phyloP scores from a whole-genome alignment of 805 yeast genomes.

The Barnettozyma botsteinii region DNA sequence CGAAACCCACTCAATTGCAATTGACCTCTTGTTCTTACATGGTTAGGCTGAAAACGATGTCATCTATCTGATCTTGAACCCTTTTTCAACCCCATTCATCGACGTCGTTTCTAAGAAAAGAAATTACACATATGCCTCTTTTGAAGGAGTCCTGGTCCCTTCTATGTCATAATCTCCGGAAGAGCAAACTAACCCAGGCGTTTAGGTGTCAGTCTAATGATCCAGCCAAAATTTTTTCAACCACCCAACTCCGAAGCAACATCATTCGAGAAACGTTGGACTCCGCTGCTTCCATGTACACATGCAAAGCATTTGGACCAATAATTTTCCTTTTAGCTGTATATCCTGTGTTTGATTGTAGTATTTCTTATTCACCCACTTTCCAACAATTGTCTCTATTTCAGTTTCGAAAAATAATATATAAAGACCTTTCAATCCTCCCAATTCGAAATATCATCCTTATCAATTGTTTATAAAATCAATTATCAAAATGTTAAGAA shows the following conservation, averaged over 20 bases:
- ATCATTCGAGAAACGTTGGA: slow-evolving; percentile 3
- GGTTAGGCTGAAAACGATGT: no score
- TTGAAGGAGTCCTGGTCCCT: no score
- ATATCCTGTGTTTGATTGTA: no score
- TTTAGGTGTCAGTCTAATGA: not conserved
- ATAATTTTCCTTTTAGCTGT: not conserved
- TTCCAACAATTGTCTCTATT: not conserved
- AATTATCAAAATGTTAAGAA: slow-evolving; percentile 19
- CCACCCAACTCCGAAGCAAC: slow-evolving; percentile 7
- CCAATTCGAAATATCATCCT: not conserved
- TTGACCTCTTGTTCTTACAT: no score
- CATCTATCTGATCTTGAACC: no score
- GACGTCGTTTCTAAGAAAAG: no score
- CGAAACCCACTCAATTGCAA: no score
- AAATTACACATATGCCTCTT: no score
- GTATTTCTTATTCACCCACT: not conserved
- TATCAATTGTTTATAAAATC: no score
- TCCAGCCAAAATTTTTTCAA: not conserved
- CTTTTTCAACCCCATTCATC: no score
- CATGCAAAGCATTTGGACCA: not conserved
- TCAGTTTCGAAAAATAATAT: not conserved
- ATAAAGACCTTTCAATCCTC: not conserved
- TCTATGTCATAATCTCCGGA: not conserved
- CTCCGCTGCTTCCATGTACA: slow-evolving; percentile 3
- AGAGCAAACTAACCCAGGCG: no score